Percentiles rank a stretch among this genome's conserved stretches.
Conservation (phyloP, 225 moss, liverwort and hornwort species). For the Straminergon stramineum region DNA sequence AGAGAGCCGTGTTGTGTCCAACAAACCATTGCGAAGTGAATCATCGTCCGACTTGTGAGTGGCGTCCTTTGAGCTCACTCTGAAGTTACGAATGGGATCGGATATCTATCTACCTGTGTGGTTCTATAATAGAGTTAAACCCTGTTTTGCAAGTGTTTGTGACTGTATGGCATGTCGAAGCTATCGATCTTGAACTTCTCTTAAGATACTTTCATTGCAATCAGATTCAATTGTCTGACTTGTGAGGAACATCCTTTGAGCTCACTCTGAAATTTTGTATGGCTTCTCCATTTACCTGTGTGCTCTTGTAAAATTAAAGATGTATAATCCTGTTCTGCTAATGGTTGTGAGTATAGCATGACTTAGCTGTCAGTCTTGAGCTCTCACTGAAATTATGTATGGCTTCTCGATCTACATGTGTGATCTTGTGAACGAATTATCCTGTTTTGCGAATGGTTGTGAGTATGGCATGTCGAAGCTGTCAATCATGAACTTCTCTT, state of each 20-base stretch:
- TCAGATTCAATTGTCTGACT: neutral
- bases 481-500: neutral
- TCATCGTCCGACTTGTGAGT: neutral
- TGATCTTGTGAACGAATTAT: neutral
- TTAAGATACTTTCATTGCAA: neutral
- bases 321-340: neutral
- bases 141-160: neutral
- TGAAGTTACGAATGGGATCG: neutral
- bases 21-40: slow-evolving; percentile 10
- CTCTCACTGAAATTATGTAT: neutral
- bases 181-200: neutral
- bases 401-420: neutral
- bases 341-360: neutral
- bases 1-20: neutral
- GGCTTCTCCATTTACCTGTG: neutral
- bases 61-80: neutral
- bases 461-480: neutral
- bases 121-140: neutral
- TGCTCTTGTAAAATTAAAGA: neutral
- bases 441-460: neutral
- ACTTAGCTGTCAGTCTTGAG: neutral
- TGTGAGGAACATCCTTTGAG: neutral
- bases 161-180: neutral
- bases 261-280: neutral
- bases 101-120: neutral